Evolutionary conservation across 352 stramenopile species (phyloP), one percentile per base, ranked within the genome.

Genomic region (Globisporangium irregulare): DNA sequence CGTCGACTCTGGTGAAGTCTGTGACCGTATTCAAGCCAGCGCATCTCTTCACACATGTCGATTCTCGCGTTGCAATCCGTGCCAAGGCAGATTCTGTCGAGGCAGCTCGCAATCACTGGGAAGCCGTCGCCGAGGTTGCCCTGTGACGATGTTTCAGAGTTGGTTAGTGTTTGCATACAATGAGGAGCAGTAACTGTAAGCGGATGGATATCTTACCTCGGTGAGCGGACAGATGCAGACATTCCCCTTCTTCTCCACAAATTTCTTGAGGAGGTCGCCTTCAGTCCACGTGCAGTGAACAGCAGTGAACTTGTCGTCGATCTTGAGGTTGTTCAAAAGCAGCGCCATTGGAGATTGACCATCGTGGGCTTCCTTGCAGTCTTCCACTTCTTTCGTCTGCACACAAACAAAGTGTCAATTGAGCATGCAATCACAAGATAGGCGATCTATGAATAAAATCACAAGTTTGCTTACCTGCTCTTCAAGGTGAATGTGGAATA

Each of bases 31-130:
- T 93, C 85, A 9, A 93, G 65, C 85, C 85, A 93, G 7, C 82
- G 85, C 85, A 93, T 93, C 61, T 93, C 85, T 70, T 93, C 85
- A 25, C 81, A 89, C 85, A 93, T 93, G 67, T 93, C 85, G 48
- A 93, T 87, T 48, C 85, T 79, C 14, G 85, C 82, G 51, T 93
- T 93, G 81, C 85, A 91, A 65, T 93, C 85, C 14, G 82, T 91
- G 14, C 85, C 82, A 10, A 93, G 75, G 29, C 82, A 93, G 38
- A 93, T 80, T 59, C 80, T 76, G 59, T 89, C 79, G 0, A 79
- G 73, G 64, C 85, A 91, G 56, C 78, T 88, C 15, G 81, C 84
- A 41, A 92, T 87, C 22, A 79, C 80, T 20, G 84, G 84, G 58
- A 91, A 91, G 1, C 84, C 84, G 38, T 92, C 84, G 29, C 82